Evolutionary conservation across 2,329 filamentous ascomycete species (phyloP), one percentile per base, ranked within the genome.

Genomic region (Albifimbria verrucaria): DNA sequence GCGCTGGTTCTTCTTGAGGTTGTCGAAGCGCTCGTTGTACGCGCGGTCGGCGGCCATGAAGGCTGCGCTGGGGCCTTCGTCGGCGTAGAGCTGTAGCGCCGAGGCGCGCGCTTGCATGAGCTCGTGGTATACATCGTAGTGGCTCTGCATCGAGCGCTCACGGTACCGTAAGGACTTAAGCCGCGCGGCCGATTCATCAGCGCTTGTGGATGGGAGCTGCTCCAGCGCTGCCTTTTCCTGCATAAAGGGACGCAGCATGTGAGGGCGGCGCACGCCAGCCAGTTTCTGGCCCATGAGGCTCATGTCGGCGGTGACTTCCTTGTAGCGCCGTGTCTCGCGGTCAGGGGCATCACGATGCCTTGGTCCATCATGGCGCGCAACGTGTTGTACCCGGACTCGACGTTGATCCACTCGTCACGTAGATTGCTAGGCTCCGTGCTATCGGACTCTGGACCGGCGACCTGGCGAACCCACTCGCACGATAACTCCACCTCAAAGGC

Each of bases 401-500:
- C 24, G 51, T 85, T 76, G 22, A 86, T 69, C 61, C 63, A 66
- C 24, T 69, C 66, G 50, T 82, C 80, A 39, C 81, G 77, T 18
- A 72, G 62, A 41, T 68, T 57, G 15, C 53, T 58, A 1, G 65
- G 65, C n/a, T 58, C 61, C 42, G 65, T 58, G 10, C 58, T 53
- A 41, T 67, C 55, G 22, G 62, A 52, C 23, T 77, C 71, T 17
- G 65, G 57, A 7, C 73, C 71, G 18, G 78, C 83, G 10, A 92
- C 70, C 62, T 89, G 81, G 41, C 77, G 74, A 3, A 87, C 69
- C 61, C 78, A 80, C 4, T 86, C 78, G 50, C 80, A 81, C n/a
- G 77, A 67, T 3, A 88, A 69, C 58, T 91, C 86, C 2, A 80
- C 75, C 50, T 87, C 76, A 4, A 89, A 65, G 4, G 81, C 76